phyloP scores from a whole-genome alignment of 306 rosid genomes.

The Nissolia schottii region DNA sequence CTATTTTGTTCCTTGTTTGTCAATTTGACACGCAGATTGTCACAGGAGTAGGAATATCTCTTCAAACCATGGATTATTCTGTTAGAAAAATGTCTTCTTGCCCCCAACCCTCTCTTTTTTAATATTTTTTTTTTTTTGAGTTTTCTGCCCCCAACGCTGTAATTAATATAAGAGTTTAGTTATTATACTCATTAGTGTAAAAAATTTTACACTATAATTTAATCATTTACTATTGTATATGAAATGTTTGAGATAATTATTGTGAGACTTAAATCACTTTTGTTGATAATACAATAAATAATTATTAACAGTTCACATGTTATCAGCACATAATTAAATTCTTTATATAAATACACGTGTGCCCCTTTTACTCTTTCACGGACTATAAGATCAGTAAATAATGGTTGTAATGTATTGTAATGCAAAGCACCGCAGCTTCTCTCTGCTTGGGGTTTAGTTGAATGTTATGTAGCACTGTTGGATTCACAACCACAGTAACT shows the following conservation, averaged over 20 bases:
- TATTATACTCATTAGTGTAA: too few relatives aligned
- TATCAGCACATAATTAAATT: too few relatives aligned
- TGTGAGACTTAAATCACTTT: too few relatives aligned
- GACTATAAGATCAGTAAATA: not conserved
- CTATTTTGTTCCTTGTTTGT: not conserved
- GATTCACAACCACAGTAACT: not conserved
- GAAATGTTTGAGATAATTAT: too few relatives aligned
- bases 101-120: not conserved
- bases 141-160: not conserved
- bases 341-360: not conserved
- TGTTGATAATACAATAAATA: too few relatives aligned
- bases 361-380: not conserved
- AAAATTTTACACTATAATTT: too few relatives aligned
- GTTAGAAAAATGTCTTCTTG: slow-evolving; percentile 10
- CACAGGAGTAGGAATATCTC: slow-evolving; percentile 12
- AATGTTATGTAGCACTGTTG: not conserved
- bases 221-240: too few relatives aligned
- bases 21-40: not conserved
- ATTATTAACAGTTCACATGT: too few relatives aligned
- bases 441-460: slow-evolving; percentile 1
- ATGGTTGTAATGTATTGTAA: not conserved
- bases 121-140: not conserved
- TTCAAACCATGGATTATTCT: not conserved
- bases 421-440: not conserved
- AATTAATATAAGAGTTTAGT: too few relatives aligned